phyloP scores from a whole-genome alignment of 345 rosid species.

The Eucalyptus shirleyi region DNA sequence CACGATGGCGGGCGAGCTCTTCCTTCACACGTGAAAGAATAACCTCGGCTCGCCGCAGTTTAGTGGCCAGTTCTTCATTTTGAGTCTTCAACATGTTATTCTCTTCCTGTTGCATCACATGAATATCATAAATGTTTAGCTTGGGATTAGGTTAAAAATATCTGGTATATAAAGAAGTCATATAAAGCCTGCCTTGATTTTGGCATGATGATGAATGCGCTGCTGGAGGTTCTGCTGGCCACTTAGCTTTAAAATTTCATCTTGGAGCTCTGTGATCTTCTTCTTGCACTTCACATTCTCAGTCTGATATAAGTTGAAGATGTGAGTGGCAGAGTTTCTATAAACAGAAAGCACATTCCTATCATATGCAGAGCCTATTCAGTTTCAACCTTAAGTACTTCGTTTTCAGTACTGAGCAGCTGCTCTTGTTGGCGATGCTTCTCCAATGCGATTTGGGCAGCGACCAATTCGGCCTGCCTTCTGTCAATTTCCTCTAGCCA shows the following conservation, averaged over 20 bases:
- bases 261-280: conserved; percentile 61
- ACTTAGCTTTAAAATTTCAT: conserved; percentile 61
- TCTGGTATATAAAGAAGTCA: not conserved
- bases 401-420: conserved; percentile 60
- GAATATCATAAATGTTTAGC: not conserved
- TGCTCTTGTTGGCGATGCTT: conserved; percentile 59
- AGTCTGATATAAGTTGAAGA: conserved; percentile 16
- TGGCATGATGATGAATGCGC: conserved; percentile 83
- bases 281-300: conserved; percentile 60
- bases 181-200: conserved; percentile 65
- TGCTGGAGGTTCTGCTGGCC: conserved; percentile 89
- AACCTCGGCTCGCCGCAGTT: conserved; percentile 43
- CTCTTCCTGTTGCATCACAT: conserved; percentile 58
- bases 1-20: conserved; percentile 68
- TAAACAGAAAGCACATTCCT: not conserved
- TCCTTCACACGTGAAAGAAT: conserved; percentile 56
- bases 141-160: not conserved
- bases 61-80: conserved; percentile 63
- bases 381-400: conserved; percentile 58
- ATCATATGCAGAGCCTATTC: not conserved
- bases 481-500: conserved; percentile 86
- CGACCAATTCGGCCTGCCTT: conserved; percentile 63
- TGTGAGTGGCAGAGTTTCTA: not conserved
- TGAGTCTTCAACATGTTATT: conserved; percentile 62
- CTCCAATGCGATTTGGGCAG: conserved; percentile 63